phyloP scores from a whole-genome alignment of 192 early-diverging fungal genomes.

The Ambispora gerdemannii region DNA sequence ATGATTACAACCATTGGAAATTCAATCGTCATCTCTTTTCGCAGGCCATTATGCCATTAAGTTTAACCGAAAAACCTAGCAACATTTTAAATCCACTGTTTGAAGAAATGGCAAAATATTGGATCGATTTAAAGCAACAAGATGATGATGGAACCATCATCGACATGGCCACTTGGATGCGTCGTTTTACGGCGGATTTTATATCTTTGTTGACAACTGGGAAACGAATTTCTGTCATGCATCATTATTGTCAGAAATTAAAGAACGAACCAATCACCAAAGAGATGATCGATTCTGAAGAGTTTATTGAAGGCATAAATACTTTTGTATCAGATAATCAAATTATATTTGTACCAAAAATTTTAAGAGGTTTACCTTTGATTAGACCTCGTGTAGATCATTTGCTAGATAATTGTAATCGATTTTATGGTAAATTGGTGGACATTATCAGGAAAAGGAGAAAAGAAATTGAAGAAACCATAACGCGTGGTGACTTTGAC shows the following conservation, averaged over 20 bases:
- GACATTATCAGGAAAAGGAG: constrained; percentile 17
- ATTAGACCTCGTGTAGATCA: constrained; percentile 2
- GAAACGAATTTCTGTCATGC: neutral
- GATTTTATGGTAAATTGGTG: constrained; percentile 1
- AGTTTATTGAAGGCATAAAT: constrained; percentile 19
- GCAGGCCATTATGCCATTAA: constrained; percentile 17
- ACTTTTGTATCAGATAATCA: constrained; percentile 25
- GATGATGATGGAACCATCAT: neutral
- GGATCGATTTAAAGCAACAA: constrained; percentile 18
- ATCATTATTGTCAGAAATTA: constrained; percentile 6
- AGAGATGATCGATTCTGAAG: constrained; percentile 21
- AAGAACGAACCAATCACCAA: constrained; percentile 10
- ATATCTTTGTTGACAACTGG: constrained; percentile 8
- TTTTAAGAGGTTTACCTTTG: constrained; percentile 22
- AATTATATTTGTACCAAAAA: constrained; percentile 23
- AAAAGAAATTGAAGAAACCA: constrained; percentile 19
- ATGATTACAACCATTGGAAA: constrained; percentile 19
- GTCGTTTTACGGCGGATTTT: constrained; percentile 24
- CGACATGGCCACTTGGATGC: constrained; percentile 18
- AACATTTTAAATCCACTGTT: neutral
- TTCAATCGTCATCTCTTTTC: constrained; percentile 8
- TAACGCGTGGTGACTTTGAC: neutral
- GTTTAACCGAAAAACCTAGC: neutral
- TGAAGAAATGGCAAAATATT: constrained; percentile 25
- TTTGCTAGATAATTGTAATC: neutral